Conservation (phyloP, 805 yeast species). For the Candida patagonica region DNA sequence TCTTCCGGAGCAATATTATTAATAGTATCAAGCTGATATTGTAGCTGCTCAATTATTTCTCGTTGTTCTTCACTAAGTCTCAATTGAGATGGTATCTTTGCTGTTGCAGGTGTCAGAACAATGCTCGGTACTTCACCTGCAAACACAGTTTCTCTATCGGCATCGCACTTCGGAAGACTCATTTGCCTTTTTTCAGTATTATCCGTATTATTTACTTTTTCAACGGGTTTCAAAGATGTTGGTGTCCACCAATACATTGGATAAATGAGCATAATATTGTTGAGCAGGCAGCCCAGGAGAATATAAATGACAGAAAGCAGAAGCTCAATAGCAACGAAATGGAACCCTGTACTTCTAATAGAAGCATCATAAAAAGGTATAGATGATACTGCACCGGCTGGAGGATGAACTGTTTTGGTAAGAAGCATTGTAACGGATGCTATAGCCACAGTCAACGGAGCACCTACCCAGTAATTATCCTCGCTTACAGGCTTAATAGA, state of each 20-base stretch:
- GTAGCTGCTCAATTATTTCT: no score
- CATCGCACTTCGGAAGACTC: no score
- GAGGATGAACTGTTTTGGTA: conserved; percentile 54
- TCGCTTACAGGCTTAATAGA: conserved; percentile 35
- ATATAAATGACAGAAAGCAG: conserved; percentile 41
- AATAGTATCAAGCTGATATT: conserved; percentile 1
- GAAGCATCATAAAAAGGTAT: conserved; percentile 42
- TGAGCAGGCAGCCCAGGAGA: conserved; percentile 42
- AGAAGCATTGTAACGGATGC: conserved; percentile 46
- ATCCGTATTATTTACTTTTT: no score
- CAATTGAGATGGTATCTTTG: no score
- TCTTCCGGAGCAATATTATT: conserved; percentile 3
- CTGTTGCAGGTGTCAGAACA: no score
- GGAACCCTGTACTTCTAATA: conserved; percentile 50
- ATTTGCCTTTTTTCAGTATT: no score
- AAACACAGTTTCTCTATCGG: no score
- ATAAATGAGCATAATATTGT: conserved; percentile 44
- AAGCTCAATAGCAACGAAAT: conserved; percentile 49
- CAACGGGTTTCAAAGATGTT: no score
- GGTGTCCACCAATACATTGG: conserved; percentile 57
- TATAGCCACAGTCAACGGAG: conserved; percentile 47
- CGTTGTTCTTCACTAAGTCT: no score
- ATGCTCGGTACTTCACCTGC: no score
- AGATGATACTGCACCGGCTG: conserved; percentile 61
- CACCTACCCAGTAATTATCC: conserved; percentile 46